Base-by-base conservation (phyloP, 1,284 basidiomycete species). In the Boletus smithii region DNA sequence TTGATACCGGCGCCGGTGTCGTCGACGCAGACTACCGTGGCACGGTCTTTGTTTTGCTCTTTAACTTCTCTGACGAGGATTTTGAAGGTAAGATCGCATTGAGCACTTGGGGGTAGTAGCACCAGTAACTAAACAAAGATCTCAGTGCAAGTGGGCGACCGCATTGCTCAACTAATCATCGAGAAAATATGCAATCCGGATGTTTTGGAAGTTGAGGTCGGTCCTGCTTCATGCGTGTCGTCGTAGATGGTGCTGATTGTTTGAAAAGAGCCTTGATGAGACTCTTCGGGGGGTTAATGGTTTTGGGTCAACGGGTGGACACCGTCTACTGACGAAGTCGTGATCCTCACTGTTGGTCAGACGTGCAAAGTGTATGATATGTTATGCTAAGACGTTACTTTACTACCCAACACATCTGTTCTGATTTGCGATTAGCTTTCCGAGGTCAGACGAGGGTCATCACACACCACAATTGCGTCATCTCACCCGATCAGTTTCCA, bases 1-100 rank as follows among this genome's bases (percentile, higher is more conserved):
- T 99, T 53, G 90, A 97, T 66, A 95, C 91, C 0, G 95, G 95
- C 1, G 97, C 95, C 5, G 95, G 95, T 29, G 95, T 99, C 16
- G 83, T 99, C 49, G 97, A 99, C 57, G 88, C 91, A 10, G 95
- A 99, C 67, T 99, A 99, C 69, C 81, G 97, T 31, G 95, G 97
- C 5, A 74, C 85, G 8, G 80, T 99, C 46, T 94, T 89, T 65
- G 91, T 98, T n/a, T 75, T 99, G 22, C 76, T 99, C 30, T 98
- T 95, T 80, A 99, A 99, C 67, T 80, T 88, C 49, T 87, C 87
- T 0, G 90, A 95, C 59, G 72, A 81, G 52, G 92, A 97, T 61
- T 98, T 97, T 63, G 73, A 88, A 68, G 84, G 93, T 89, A 50
- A 50, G 77, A 71, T 48, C 4, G 32, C 13, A 5, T 24, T 5